Base-by-base conservation (phyloP, 441 rosid species). In the Brassica balearica region DNA sequence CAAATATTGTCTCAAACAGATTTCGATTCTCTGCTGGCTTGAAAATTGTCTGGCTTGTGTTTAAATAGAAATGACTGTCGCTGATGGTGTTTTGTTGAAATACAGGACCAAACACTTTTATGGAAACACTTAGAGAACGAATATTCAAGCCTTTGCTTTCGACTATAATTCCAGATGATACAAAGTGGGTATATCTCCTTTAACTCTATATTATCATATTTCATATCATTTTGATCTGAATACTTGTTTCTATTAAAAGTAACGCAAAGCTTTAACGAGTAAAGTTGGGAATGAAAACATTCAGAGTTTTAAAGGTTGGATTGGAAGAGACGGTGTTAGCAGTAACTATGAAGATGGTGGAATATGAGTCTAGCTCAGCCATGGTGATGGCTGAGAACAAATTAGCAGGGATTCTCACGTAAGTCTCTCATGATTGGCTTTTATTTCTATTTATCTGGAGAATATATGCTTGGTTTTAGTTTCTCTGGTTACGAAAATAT, bases 141-240 rank as follows among this genome's bases (percentile, higher is more conserved):
- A 91, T 96, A 91, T 96, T 96, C 82, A 89, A 71, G 85, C 99
- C 98, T 15, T 88, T 92, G 12, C 81, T 96, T 77, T 91, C 96
- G 51, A 92, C 98, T 20, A 87, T 94, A 71, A 83, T 92, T 68
- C 82, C 92, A 43, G 97, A 94, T 84, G 90, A 92, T 88, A 77
- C 97, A 94, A 94, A 94, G 99, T 96, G 92, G 96, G 97, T 94
- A 86, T 89, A 84, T 77, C 81, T 80, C 77, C 74, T 83, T 80
- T 77, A 80, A 11, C 58, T 70, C 41, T 38, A 73, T 72, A 23
- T 25, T 65, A 5, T 55, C 20, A 55, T 17, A 55, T 55, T 15
- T 55, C 23, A 55, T 55, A 55, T 15, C 22, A 55, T 55, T 51
- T 55, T 55, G 46, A 27, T 69, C 11, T 71, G 36, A 12, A 61